These are phyloP conservation scores for Luvunga scandens DNA, from an alignment of 345 rosid genomes.

Conservation along the genomic window DNA sequence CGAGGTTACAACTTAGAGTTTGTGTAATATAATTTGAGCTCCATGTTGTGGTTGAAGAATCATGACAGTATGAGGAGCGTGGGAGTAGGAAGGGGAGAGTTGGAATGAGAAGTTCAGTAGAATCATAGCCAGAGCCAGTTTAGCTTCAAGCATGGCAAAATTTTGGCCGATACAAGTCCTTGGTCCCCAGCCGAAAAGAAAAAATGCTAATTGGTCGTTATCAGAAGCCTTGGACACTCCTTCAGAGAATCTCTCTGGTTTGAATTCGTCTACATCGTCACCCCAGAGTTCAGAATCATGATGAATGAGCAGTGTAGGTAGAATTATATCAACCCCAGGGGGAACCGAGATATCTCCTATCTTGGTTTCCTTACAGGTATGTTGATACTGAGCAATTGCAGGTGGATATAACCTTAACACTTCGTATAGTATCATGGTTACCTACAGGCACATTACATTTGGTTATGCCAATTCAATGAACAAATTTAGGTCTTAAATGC, in stretches of 20 bases:
- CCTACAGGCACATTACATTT: conserved; percentile 22
- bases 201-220: conserved; percentile 27
- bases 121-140: conserved; percentile 21
- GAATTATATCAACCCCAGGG: conserved; percentile 33
- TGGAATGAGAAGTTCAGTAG: conserved; percentile 24
- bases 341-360: conserved; percentile 36
- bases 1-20: background rate
- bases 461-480: background rate
- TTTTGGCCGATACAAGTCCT: conserved; percentile 28
- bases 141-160: conserved; percentile 32
- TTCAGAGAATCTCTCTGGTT: conserved; percentile 44
- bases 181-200: conserved; percentile 42
- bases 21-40: conserved; percentile 21
- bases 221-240: conserved; percentile 38
- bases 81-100: conserved; percentile 24
- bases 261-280: conserved; percentile 35
- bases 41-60: conserved; percentile 26
- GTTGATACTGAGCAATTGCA: conserved; percentile 30
- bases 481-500: background rate
- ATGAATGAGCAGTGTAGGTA: conserved; percentile 38
- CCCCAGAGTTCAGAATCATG: conserved; percentile 45
- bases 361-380: conserved; percentile 22
- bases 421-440: conserved; percentile 41
- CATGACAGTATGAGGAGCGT: conserved; percentile 15
- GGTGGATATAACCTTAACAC: conserved; percentile 52